phyloP scores from a whole-genome alignment of 129 eudicot species.

The Solidago caesia region DNA sequence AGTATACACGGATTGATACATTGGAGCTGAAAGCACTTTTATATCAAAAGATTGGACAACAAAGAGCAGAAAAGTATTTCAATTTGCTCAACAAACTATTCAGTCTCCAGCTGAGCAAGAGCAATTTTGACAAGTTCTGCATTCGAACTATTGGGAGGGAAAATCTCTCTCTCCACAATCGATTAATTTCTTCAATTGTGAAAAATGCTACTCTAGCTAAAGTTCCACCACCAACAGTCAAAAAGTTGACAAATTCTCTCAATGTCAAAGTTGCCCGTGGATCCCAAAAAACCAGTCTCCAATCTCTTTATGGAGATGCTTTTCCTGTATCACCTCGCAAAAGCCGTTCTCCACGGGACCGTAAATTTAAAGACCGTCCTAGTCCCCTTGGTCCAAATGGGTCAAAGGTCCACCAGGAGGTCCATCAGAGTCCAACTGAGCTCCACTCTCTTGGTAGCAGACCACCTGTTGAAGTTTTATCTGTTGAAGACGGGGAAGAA shows the following conservation, averaged over 20 bases:
- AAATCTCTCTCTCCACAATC: slow-evolving; percentile 69
- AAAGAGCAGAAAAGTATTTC: slow-evolving; percentile 75
- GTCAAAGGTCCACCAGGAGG: slow-evolving; percentile 48
- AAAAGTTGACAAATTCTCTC: slow-evolving; percentile 39
- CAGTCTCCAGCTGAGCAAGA: slow-evolving; percentile 47
- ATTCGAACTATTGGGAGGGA: slow-evolving; percentile 70
- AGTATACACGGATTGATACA: slow-evolving; percentile 52
- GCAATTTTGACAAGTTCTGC: slow-evolving; percentile 55
- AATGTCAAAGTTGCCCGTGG: slow-evolving; percentile 40
- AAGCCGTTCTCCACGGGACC: slow-evolving; percentile 66
- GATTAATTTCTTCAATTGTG: slow-evolving; percentile 50
- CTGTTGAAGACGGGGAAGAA: slow-evolving; percentile 96
- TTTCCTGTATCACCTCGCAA: slow-evolving; percentile 77
- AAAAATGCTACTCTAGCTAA: slow-evolving; percentile 52
- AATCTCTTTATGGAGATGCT: slow-evolving; percentile 59
- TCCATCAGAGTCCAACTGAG: slow-evolving; percentile 81
- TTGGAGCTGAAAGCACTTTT: slow-evolving; percentile 60
- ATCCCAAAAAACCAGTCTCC: slow-evolving; percentile 44
- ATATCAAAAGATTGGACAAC: slow-evolving; percentile 53
- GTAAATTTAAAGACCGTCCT: slow-evolving; percentile 58
- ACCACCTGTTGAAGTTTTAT: slow-evolving; percentile 67
- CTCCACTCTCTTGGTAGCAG: slow-evolving; percentile 78
- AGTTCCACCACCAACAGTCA: slow-evolving; percentile 50
- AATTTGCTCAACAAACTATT: slow-evolving; percentile 51
- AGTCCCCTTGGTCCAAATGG: slow-evolving; percentile 85